phyloP scores from a whole-genome alignment of 2,329 filamentous ascomycete species.

The Diaporthe citrichinensis region DNA sequence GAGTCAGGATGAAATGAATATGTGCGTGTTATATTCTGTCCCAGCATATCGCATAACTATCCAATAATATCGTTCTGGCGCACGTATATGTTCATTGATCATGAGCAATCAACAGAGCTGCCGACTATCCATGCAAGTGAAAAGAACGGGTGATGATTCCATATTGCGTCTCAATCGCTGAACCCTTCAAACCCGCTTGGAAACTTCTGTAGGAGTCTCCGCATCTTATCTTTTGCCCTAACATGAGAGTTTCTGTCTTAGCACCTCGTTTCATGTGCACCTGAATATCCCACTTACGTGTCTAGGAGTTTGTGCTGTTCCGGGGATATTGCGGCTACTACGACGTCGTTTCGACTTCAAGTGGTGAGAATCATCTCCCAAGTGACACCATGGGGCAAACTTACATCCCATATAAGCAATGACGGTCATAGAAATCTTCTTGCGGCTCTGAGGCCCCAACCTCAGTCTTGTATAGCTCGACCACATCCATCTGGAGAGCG shows the following conservation, averaged over 20 bases:
- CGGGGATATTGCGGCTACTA: conserved; percentile 7
- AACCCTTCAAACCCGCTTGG: conserved; percentile 16
- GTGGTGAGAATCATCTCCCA: neutral
- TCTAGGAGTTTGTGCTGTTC: conserved; percentile 9
- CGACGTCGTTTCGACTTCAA: conserved; percentile 18
- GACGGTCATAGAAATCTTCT: conserved; percentile 25
- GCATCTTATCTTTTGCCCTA: conserved; percentile 12
- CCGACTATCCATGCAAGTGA: no score
- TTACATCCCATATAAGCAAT: conserved; percentile 15
- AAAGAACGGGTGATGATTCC: neutral
- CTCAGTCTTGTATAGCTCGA: conserved; percentile 23
- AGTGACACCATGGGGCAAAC: neutral
- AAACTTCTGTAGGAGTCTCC: neutral
- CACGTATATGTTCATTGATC: no score
- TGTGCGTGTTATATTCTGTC: no score
- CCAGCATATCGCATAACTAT: no score
- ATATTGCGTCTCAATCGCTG: neutral
- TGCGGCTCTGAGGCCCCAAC: conserved; percentile 17
- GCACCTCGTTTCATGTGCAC: no score
- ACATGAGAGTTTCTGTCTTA: no score
- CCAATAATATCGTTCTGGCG: no score
- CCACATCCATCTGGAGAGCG: neutral
- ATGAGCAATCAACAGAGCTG: no score
- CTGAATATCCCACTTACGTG: no score
- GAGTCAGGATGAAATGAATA: no score